A percentile compares a stretch with the other conserved stretches of the same genome.
Evolutionary conservation across 352 stramenopile genomes (phyloP).

Genomic region (Phytophthora pistaciae): DNA sequence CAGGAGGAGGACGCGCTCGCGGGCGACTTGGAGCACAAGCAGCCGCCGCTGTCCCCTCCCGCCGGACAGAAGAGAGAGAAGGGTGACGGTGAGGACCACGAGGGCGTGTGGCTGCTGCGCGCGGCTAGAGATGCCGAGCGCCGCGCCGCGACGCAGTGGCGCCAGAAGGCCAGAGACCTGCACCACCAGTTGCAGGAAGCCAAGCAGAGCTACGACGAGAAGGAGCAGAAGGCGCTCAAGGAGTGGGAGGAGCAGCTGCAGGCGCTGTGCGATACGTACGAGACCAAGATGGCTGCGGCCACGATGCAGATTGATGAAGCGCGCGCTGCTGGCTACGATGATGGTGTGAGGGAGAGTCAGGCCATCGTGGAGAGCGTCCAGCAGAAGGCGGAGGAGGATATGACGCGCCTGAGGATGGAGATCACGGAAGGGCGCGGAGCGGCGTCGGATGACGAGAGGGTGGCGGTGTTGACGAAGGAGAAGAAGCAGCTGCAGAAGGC

Average conservation of each 20-base stretch:
- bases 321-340: conserved; percentile 69
- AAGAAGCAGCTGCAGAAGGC: conserved; percentile 35
- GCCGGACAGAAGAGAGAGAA: conserved; percentile 28
- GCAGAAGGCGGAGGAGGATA: conserved; percentile 55
- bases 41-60: conserved; percentile 10
- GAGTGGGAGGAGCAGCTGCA: conserved; percentile 72
- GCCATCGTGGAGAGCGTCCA: conserved; percentile 70
- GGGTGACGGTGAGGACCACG: conserved; percentile 37
- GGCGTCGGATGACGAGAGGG: conserved; percentile 3
- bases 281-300: conserved; percentile 72
- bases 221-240: conserved; percentile 50
- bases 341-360: conserved; percentile 82
- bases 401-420: conserved; percentile 36
- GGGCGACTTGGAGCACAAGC: conserved; percentile 32
- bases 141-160: conserved; percentile 66
- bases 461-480: conserved; percentile 37
- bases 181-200: conserved; percentile 61
- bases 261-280: conserved; percentile 74
- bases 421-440: conserved; percentile 9
- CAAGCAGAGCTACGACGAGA: conserved; percentile 55
- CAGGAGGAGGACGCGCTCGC: conserved; percentile 33
- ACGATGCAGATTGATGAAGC: conserved; percentile 87
- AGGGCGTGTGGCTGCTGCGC: conserved; percentile 52
- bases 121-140: conserved; percentile 50
- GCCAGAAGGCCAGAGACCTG: conserved; percentile 73